These are phyloP conservation scores for Globisporangium perplexum DNA, from an alignment of 352 stramenopile species.

Conservation along the genomic window DNA sequence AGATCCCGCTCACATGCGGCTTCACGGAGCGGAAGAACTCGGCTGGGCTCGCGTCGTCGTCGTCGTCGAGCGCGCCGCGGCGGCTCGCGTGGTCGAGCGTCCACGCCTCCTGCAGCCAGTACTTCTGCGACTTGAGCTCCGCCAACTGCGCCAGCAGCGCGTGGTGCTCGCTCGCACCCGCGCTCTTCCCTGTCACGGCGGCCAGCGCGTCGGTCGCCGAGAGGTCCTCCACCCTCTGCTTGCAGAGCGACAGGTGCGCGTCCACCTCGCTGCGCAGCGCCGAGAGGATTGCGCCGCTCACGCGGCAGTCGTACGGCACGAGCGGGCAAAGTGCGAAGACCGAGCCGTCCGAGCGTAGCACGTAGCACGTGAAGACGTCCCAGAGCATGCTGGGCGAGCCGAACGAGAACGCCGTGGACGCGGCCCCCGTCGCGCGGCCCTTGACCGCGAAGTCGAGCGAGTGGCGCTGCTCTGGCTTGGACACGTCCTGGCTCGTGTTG, in stretches of 20 bases:
- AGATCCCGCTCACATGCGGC: slow-evolving; percentile 68
- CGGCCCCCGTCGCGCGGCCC: slow-evolving; percentile 18
- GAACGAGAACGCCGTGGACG: slow-evolving; percentile 55
- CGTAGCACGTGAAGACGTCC: slow-evolving; percentile 73
- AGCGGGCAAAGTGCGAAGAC: slow-evolving; percentile 69
- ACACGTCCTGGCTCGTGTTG: slow-evolving; percentile 54
- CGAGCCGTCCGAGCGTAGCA: slow-evolving; percentile 64
- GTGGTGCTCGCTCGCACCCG: slow-evolving; percentile 6
- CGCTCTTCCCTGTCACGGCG: not conserved
- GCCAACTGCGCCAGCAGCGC: slow-evolving; percentile 32
- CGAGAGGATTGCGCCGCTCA: slow-evolving; percentile 33
- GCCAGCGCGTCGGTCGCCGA: not conserved
- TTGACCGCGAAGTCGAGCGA: slow-evolving; percentile 41
- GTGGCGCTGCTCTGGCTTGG: slow-evolving; percentile 69
- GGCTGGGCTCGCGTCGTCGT: slow-evolving; percentile 1
- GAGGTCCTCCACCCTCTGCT: slow-evolving; percentile 30
- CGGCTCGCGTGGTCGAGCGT: slow-evolving; percentile 6
- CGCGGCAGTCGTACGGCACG: slow-evolving; percentile 55
- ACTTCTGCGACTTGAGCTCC: slow-evolving; percentile 80
- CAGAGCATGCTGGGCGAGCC: slow-evolving; percentile 45
- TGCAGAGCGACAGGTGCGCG: slow-evolving; percentile 44
- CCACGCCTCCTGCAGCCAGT: slow-evolving; percentile 77
- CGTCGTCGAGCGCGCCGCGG: slow-evolving; percentile 1
- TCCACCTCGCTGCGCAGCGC: slow-evolving; percentile 59
- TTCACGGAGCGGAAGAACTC: slow-evolving; percentile 37